Base-by-base conservation (phyloP, 495 filamentous ascomycete genomes). In the Penicillium salamii region DNA sequence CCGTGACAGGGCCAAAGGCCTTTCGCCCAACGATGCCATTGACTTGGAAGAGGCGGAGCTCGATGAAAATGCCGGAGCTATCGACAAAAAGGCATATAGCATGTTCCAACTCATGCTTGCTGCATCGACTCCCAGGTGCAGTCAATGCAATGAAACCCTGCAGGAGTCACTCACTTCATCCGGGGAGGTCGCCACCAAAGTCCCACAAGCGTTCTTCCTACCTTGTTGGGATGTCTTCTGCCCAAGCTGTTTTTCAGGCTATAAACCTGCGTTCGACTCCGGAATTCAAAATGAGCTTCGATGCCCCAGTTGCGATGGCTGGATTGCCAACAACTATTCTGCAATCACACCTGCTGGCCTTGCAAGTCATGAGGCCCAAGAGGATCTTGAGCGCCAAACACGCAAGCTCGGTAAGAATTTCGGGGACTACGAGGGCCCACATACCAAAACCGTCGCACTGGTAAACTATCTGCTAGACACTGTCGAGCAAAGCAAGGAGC, bases 401-500 rank as follows among this genome's bases (percentile, higher is more conserved):
- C 75, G 73, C 0, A 78, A 75, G 49, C 77, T 84, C 33, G 72
- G 71, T 35, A 84, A 86, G 58, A 74, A 78, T 13, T 69, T 87
- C 21, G 82, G 81, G 3, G 75, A 79, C 17, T 98, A 98, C 64
- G 78, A 77, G 36, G 89, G 90, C 0, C 91, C 91, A 0, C 89
- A 93, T 53, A 95, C 90, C 20, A 98, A 98, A 66, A 95, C 92
- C 0, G 81, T 78, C 36, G 89, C 87, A 1, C 78, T 98, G 5
- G 46, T 97, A 5, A 63, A 83, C 19, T 80, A 85, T 20, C 75
- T 98, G 3, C 66, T 82, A 6, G 65, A 69, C 46, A 76, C 81
- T 35, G 74, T 80, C 42, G 72, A 72, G 31, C 78, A 85, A 54
- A 90, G 83, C 62, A 63, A 77, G 41, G 62, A 66, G 4, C 68